Percentiles rank a stretch among this genome's conserved stretches.
phyloP scores from a whole-genome alignment of 495 filamentous ascomycete genomes.

The Neurospora terricola region DNA sequence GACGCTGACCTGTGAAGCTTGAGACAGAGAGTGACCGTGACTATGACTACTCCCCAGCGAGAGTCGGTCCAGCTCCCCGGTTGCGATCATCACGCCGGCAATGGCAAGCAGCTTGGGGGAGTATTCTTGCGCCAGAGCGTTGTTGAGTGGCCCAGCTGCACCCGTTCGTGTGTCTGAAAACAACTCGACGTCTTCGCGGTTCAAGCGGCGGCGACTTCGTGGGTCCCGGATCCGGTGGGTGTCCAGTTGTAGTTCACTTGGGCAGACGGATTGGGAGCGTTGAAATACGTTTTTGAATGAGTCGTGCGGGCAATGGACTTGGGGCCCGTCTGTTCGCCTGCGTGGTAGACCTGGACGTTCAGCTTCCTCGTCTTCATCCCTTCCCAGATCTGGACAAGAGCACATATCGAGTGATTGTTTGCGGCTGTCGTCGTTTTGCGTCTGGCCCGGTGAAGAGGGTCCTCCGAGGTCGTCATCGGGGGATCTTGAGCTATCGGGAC shows the following conservation, averaged over 20 bases:
- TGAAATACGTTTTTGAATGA: background rate
- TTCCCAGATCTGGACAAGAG: constrained; percentile 9
- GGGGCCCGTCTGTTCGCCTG: background rate
- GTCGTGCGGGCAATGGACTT: background rate
- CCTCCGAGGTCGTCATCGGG: background rate
- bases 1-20: background rate
- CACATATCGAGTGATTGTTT: constrained; percentile 4
- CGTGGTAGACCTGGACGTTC: background rate
- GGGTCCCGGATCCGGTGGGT: background rate
- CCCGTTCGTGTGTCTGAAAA: background rate
- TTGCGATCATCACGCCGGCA: constrained; percentile 17
- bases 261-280: constrained; percentile 12
- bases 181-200: constrained; percentile 2
- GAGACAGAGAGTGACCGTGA: background rate
- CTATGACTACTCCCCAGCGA: background rate
- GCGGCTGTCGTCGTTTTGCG: background rate
- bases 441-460: background rate
- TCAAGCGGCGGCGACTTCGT: constrained; percentile 4
- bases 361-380: background rate
- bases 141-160: background rate
- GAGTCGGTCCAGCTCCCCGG: constrained; percentile 13
- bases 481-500: background rate
- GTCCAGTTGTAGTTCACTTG: background rate
- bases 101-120: constrained; percentile 9
- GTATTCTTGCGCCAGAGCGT: background rate